A percentile compares a stretch with the other conserved stretches of the same genome.
phyloP scores from a whole-genome alignment of 306 rosid genomes.

The Quercus aquifolioides region DNA sequence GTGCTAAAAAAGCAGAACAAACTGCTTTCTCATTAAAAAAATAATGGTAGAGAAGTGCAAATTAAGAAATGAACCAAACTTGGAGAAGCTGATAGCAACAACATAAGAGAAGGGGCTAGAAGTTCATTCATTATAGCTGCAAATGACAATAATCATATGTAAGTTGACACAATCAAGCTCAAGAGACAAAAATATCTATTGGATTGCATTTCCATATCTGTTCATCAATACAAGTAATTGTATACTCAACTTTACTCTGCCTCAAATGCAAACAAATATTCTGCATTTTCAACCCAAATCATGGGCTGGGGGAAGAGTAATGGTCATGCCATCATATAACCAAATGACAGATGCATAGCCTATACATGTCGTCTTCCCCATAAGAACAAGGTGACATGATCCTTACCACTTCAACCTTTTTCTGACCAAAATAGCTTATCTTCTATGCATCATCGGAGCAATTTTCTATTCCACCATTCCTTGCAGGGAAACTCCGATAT shows the following conservation, averaged over 20 bases:
- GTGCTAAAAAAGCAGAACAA: too few relatives aligned
- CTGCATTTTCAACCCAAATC: not conserved
- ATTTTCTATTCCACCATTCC: not conserved
- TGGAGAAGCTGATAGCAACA: too few relatives aligned
- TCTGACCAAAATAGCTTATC: not conserved
- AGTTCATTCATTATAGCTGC: too few relatives aligned
- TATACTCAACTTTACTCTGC: not conserved
- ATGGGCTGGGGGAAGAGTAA: not conserved
- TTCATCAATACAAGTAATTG: not conserved
- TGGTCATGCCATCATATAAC: not conserved
- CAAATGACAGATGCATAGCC: not conserved
- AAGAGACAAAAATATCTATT: not conserved
- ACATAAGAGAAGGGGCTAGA: too few relatives aligned
- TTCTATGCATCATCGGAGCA: not conserved
- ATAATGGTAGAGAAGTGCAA: too few relatives aligned
- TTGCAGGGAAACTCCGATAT: not conserved
- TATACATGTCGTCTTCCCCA: constrained; percentile 17
- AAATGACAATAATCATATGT: too few relatives aligned
- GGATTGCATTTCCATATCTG: not conserved
- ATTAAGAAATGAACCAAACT: too few relatives aligned
- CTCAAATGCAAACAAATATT: not conserved
- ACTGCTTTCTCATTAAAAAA: too few relatives aligned
- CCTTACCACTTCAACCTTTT: not conserved
- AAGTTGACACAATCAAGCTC: not conserved
- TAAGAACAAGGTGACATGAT: not conserved